phyloP scores from a whole-genome alignment of 805 yeast species.

The Yamadazyma paraphyllophila region DNA sequence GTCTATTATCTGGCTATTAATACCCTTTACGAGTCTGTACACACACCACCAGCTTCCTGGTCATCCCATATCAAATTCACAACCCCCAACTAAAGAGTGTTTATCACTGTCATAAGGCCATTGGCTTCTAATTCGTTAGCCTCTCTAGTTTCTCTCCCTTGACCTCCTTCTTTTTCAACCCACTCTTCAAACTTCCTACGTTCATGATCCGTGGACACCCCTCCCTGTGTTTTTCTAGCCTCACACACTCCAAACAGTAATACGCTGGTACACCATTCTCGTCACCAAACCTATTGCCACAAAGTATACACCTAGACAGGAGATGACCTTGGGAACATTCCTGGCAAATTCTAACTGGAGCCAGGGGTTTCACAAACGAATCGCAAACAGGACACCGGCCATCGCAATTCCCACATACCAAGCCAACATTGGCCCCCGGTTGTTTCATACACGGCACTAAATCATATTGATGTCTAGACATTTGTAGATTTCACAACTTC shows the following conservation, averaged over 20 bases:
- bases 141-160: constrained; percentile 10
- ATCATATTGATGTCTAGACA: constrained; percentile 91
- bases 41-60: too few relatives aligned
- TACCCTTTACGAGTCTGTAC: too few relatives aligned
- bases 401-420: constrained; percentile 80
- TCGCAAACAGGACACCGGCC: constrained; percentile 92
- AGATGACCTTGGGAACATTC: constrained; percentile 77
- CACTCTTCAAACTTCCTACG: constrained; percentile 73
- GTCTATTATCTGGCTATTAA: not conserved
- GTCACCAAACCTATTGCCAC: constrained; percentile 64
- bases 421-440: constrained; percentile 73
- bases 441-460: constrained; percentile 79
- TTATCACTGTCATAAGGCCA: too few relatives aligned
- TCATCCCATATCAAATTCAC: too few relatives aligned
- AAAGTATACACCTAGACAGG: constrained; percentile 69
- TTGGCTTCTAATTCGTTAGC: constrained; percentile 7
- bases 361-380: constrained; percentile 70
- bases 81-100: too few relatives aligned
- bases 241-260: constrained; percentile 84
- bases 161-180: constrained; percentile 49
- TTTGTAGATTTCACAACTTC: constrained; percentile 20
- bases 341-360: constrained; percentile 71
- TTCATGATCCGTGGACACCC: constrained; percentile 89
- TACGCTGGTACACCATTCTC: constrained; percentile 54
- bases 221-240: constrained; percentile 76